Conservation (phyloP, 352 stramenopile species). For the Phytophthora chlamydospora region DNA sequence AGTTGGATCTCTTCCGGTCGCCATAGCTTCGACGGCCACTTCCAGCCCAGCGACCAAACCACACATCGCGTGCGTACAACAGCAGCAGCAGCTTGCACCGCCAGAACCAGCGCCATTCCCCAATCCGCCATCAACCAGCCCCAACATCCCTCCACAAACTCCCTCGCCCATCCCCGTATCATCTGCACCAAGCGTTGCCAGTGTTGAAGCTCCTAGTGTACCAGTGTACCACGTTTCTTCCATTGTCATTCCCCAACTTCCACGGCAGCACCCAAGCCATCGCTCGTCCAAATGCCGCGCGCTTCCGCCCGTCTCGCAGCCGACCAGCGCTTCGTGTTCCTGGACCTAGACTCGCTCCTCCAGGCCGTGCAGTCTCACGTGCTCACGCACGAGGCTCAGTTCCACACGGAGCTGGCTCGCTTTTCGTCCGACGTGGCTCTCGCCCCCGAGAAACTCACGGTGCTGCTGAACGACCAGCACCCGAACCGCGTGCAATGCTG, state of each 20-base stretch:
- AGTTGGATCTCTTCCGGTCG: conserved; percentile 9
- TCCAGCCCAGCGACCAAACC: background rate
- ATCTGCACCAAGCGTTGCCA: no score
- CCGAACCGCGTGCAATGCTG: conserved; percentile 22
- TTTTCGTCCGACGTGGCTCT: conserved; percentile 27
- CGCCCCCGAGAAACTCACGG: conserved; percentile 19
- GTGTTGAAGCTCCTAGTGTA: no score
- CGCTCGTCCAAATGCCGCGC: background rate
- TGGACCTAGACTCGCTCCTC: conserved; percentile 33
- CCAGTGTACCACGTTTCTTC: no score
- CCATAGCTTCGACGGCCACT: background rate
- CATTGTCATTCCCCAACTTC: conserved; percentile 1
- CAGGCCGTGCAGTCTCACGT: conserved; percentile 19
- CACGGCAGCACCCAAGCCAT: background rate
- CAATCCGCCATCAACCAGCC: no score
- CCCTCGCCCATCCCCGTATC: no score
- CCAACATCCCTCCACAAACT: no score
- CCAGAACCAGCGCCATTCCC: no score
- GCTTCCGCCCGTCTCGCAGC: background rate
- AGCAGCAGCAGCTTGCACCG: no score
- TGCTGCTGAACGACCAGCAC: conserved; percentile 28
- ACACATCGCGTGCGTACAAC: no score
- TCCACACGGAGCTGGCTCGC: conserved; percentile 20
- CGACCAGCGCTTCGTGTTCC: conserved; percentile 32
- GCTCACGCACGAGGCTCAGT: conserved; percentile 16